Percentiles rank a stretch among this genome's conserved stretches.
phyloP scores from a whole-genome alignment of 768 basidiomycete species.

The Lentinula sp. region DNA sequence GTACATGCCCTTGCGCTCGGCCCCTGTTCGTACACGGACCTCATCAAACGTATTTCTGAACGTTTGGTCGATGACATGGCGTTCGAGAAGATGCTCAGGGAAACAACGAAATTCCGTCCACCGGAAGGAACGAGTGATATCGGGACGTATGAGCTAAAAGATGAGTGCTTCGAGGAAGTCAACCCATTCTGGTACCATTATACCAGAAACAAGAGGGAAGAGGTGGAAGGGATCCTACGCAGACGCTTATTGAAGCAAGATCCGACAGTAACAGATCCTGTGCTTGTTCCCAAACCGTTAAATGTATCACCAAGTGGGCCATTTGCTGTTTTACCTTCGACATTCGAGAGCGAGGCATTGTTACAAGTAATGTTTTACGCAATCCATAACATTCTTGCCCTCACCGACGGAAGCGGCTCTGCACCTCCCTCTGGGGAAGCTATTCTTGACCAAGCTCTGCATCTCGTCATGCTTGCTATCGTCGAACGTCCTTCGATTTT shows the following conservation, averaged over 20 bases:
- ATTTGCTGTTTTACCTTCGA: slow-evolving; percentile 56
- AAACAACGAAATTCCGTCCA: slow-evolving; percentile 77
- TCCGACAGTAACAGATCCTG: slow-evolving; percentile 51
- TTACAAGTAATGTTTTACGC: slow-evolving; percentile 82
- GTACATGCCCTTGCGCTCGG: slow-evolving; percentile 88
- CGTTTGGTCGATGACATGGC: slow-evolving; percentile 77
- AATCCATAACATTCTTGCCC: slow-evolving; percentile 64
- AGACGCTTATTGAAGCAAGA: slow-evolving; percentile 59
- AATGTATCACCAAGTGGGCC: slow-evolving; percentile 54
- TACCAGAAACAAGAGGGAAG: slow-evolving; percentile 87
- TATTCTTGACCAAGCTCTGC: slow-evolving; percentile 82
- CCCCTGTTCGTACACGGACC: slow-evolving; percentile 83
- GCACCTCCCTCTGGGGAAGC: slow-evolving; percentile 80
- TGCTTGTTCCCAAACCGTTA: slow-evolving; percentile 72
- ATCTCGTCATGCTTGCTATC: slow-evolving; percentile 80
- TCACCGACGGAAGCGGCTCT: slow-evolving; percentile 50
- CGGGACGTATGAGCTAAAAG: slow-evolving; percentile 85
- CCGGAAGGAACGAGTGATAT: slow-evolving; percentile 75
- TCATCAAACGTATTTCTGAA: slow-evolving; percentile 88
- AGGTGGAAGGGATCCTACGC: slow-evolving; percentile 75
- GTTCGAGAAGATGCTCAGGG: slow-evolving; percentile 72
- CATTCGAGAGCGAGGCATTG: slow-evolving; percentile 66
- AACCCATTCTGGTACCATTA: slow-evolving; percentile 97
- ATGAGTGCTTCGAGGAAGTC: slow-evolving; percentile 78
- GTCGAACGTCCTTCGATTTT: slow-evolving; percentile 66